Evolutionary conservation across 192 early-diverging fungal genomes (phyloP).

Genomic region (Podila minutissima): DNA sequence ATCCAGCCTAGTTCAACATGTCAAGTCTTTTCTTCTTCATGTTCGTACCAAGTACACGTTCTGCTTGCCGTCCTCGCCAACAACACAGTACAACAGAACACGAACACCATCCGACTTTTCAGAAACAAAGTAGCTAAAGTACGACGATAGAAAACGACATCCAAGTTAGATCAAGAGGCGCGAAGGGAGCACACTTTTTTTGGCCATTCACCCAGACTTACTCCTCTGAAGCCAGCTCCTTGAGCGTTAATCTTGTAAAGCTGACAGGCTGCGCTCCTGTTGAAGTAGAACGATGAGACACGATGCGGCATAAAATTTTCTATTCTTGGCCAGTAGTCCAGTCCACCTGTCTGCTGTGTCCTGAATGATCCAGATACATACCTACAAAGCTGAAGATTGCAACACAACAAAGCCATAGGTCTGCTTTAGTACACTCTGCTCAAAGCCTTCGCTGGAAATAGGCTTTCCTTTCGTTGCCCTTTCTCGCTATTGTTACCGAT

Average conservation of each 20-base stretch:
- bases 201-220: conserved; percentile 28
- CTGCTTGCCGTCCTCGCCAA: conserved; percentile 43
- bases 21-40: not conserved
- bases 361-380: not conserved
- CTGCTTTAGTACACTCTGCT: too few relatives aligned
- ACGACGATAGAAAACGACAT: not conserved
- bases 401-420: not conserved
- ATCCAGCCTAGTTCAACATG: conserved; percentile 14
- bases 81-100: conserved; percentile 60
- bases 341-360: too few relatives aligned
- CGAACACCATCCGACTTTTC: conserved; percentile 89
- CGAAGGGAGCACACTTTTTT: not conserved
- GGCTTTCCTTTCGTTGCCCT: too few relatives aligned
- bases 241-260: conserved; percentile 59
- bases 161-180: too few relatives aligned
- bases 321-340: not conserved
- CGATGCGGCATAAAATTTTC: conserved; percentile 19
- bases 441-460: too few relatives aligned
- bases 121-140: conserved; percentile 74
- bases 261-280: conserved; percentile 74
- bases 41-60: conserved; percentile 64
- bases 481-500: conserved; percentile 11
- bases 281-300: conserved; percentile 4
- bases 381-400: not conserved
- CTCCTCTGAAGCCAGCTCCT: conserved; percentile 67